These are phyloP conservation scores for Apiotrichum montevideense DNA, from an alignment of 1,284 basidiomycete species.

Conservation along the genomic window DNA sequence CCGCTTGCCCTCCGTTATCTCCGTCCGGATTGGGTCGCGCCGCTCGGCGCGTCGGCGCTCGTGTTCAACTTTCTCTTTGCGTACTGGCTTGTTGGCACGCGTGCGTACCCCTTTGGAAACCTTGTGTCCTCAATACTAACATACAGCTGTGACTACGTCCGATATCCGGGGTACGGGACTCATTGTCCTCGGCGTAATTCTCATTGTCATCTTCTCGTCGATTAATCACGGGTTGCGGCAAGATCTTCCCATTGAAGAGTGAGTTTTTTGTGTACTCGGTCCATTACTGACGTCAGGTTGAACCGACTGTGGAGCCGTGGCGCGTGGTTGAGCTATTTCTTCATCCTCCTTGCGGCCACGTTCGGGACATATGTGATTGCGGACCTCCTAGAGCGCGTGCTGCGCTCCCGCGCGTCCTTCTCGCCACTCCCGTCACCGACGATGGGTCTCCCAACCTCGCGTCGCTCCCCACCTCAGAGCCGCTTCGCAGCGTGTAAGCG, in stretches of 20 bases:
- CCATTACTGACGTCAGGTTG: conserved; percentile 48
- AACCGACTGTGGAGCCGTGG: conserved; percentile 72
- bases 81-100: conserved; percentile 46
- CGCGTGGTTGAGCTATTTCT: conserved; percentile 84
- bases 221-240: conserved; percentile 47
- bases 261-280: conserved; percentile 1
- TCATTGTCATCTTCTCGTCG: conserved; percentile 46
- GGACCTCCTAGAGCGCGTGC: conserved; percentile 34
- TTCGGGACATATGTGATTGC: conserved; percentile 56
- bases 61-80: conserved; percentile 49
- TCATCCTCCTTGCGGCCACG: conserved; percentile 66
- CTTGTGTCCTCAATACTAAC: conserved; percentile 4
- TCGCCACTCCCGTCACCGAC: conserved; percentile 51
- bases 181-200: conserved; percentile 47
- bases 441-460: conserved; percentile 24
- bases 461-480: conserved; percentile 14
- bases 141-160: conserved; percentile 39
- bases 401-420: conserved; percentile 39
- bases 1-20: conserved; percentile 45
- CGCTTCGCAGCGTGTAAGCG: background rate
- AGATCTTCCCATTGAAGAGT: conserved; percentile 51
- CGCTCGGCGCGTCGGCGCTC: conserved; percentile 42
- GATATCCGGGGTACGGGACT: conserved; percentile 46
- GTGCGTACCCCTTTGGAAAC: conserved; percentile 21
- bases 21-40: conserved; percentile 48